Base-by-base conservation (phyloP, 2,329 filamentous ascomycete species). In the Colletotrichum eleusines region DNA sequence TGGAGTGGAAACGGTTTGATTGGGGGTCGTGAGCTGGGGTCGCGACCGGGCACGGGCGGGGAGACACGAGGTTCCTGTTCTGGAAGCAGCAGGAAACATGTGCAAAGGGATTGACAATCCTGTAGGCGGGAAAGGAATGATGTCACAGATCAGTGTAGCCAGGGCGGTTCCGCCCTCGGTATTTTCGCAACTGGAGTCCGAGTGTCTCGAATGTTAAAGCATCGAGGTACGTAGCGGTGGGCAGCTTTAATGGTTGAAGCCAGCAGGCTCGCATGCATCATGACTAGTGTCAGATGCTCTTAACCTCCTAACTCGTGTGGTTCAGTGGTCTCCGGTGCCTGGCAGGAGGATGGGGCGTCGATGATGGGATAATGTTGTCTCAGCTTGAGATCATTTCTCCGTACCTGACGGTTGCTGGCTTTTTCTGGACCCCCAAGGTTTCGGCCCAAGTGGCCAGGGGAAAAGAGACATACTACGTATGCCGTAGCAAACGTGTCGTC, bases 301-400 rank as follows among this genome's bases (percentile, higher is more conserved):
- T n/a, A n/a, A n/a, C n/a, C 46, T 63, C 46, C 55, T 28, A 44
- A 28, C 35, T 31, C 20, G 20, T 44, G 44, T 69, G 46, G 61
- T 20, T 16, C 23, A 18, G 35, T 63, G 18, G 48, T 26, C 40
- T 62, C 31, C 54, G 38, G 63, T 62, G 28, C 68, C 67, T 67
- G 63, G 35, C 42, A 42, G 53, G 26, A 51, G 31, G 33, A 67
- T 33, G 33, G 42, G 31, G 48, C 42, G 33, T 23, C 44, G 16
- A 71, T 71, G 59, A 71, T 69, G 69, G 65, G 69, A 68, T 44
- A n/a, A 46, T 71, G n/a, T 33, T 71, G 69, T 71, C 69, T 71
- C 60, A 46, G 16, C 7, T 44, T 59, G n/a, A 71, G 64, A 69
- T 65, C 58, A 35, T 61, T 67, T 59, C 64, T 65, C 65, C 65